A percentile compares a stretch with the other conserved stretches of the same genome.
These are phyloP conservation scores for Saturnispora mendoncae DNA, from an alignment of 805 yeast species.

Conservation along the genomic window DNA sequence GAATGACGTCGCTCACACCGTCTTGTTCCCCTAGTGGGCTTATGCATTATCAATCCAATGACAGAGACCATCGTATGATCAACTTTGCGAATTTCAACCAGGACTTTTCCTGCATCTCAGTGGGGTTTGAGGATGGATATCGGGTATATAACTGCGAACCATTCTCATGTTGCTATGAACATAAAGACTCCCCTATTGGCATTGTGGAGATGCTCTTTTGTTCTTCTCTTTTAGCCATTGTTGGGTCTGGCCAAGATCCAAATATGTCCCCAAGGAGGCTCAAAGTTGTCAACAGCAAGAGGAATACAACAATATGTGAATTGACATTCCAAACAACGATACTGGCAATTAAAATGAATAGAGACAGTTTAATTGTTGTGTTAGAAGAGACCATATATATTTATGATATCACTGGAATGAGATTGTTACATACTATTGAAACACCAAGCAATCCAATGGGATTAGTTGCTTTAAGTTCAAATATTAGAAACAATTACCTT, in stretches of 20 bases:
- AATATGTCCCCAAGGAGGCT: constrained; percentile 73
- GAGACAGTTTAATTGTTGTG: constrained; percentile 76
- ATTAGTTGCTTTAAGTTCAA: constrained; percentile 51
- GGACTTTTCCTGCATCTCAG: constrained; percentile 74
- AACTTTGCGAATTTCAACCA: constrained; percentile 68
- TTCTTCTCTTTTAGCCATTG: constrained; percentile 77
- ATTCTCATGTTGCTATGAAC: constrained; percentile 61
- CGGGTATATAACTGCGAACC: constrained; percentile 85
- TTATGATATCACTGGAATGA: constrained; percentile 86
- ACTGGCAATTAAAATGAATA: constrained; percentile 66
- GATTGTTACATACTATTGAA: constrained; percentile 67
- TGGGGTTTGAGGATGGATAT: constrained; percentile 60
- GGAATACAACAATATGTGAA: constrained; percentile 67
- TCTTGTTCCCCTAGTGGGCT: neutral
- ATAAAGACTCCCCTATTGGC: constrained; percentile 45
- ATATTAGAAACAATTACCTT: constrained; percentile 42
- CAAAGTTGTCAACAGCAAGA: constrained; percentile 75
- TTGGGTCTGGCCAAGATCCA: constrained; percentile 73
- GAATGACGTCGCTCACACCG: constrained; percentile 1
- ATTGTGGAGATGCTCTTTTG: constrained; percentile 87
- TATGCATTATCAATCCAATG: neutral
- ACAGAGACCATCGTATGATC: neutral
- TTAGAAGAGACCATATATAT: constrained; percentile 77
- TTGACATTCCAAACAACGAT: constrained; percentile 79
- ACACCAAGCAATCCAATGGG: constrained; percentile 52